These are phyloP conservation scores for Umbelopsis sp. DNA, from an alignment of 192 early-diverging fungal species.

Conservation along the genomic window DNA sequence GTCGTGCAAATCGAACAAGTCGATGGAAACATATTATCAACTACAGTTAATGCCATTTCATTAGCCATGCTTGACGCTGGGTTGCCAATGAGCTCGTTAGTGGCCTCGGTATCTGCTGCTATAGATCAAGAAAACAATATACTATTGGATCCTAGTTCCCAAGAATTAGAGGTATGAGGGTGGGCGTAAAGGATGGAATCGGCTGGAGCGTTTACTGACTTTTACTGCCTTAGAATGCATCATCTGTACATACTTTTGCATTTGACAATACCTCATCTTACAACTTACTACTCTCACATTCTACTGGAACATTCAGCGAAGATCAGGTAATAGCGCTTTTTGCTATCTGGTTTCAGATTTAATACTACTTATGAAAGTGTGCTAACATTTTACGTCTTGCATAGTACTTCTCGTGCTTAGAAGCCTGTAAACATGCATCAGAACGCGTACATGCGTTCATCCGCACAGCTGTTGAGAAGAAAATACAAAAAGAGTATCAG, in stretches of 20 bases:
- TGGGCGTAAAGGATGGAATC: not conserved
- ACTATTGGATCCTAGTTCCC: conserved; percentile 76
- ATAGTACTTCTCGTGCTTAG: conserved; percentile 45
- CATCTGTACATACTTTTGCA: conserved; percentile 84
- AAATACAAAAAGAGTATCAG: conserved; percentile 56
- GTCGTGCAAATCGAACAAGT: conserved; percentile 82
- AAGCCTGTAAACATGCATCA: conserved; percentile 37
- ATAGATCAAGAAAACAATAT: conserved; percentile 59
- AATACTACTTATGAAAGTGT: not conserved
- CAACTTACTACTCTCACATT: conserved; percentile 65
- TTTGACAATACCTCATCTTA: conserved; percentile 60
- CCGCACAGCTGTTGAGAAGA: conserved; percentile 61
- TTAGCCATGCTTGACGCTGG: conserved; percentile 92
- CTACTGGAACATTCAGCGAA: conserved; percentile 71
- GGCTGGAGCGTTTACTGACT: not conserved
- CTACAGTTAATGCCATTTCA: conserved; percentile 81
- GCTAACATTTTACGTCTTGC: not conserved
- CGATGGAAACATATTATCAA: conserved; percentile 83
- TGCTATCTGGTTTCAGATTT: not conserved
- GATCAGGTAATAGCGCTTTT: conserved; percentile 49
- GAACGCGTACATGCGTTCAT: conserved; percentile 66
- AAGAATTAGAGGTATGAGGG: conserved; percentile 66
- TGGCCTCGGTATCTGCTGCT: conserved; percentile 72
- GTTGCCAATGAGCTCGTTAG: conserved; percentile 72
- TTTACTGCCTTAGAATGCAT: conserved; percentile 43